phyloP scores from a whole-genome alignment of 2,329 filamentous ascomycete species.

The Cercospora citrullina region DNA sequence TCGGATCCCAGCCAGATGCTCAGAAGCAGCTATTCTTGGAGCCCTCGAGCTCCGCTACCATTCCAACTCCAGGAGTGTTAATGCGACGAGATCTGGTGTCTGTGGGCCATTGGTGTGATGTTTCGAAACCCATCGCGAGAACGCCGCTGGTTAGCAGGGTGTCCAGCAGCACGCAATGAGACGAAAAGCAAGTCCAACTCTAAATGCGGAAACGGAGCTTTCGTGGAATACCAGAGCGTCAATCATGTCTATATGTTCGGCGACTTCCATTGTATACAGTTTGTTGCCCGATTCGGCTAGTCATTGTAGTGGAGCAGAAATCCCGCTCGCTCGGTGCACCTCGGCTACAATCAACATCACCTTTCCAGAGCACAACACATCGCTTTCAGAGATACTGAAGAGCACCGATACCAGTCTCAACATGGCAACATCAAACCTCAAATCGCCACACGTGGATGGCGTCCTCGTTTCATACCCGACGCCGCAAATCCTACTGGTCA shows the following conservation, averaged over 20 bases:
- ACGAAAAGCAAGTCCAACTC: neutral
- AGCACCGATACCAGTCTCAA: neutral
- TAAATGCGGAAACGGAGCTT: neutral
- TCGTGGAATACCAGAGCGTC: neutral
- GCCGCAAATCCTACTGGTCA: constrained; percentile 52
- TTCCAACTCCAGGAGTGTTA: neutral
- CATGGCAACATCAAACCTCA: neutral
- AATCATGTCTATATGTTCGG: too few relatives aligned
- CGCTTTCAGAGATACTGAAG: neutral
- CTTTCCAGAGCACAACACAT: constrained; percentile 24
- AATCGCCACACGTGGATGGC: constrained; percentile 23
- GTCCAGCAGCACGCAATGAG: neutral
- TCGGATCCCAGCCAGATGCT: accelerated
- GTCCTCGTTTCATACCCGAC: constrained; percentile 46
- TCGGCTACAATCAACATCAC: neutral
- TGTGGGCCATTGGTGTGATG: too few relatives aligned
- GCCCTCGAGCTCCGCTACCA: neutral
- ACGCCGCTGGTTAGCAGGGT: neutral
- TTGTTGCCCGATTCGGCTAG: neutral
- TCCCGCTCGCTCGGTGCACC: neutral
- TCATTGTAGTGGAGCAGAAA: neutral
- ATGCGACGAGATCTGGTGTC: neutral
- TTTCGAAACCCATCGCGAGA: too few relatives aligned
- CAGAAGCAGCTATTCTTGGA: neutral
- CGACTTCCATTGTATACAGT: neutral